Percentiles rank a stretch among this genome's conserved stretches.
Evolutionary conservation across 169 alveolate genomes (phyloP).

Genomic region (Plasmodium relictum): DNA sequence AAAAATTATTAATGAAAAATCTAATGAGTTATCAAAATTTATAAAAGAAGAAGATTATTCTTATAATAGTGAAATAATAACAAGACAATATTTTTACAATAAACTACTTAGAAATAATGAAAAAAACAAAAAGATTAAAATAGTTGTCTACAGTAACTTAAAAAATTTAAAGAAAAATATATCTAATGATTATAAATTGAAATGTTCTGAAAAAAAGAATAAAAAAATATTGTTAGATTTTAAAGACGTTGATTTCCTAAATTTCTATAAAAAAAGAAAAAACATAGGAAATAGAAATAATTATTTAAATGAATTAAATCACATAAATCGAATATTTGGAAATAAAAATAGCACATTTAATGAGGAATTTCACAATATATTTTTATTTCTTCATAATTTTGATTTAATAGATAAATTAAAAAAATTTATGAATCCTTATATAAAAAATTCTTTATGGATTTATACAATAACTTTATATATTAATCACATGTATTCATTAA

Average conservation of each 20-base stretch:
- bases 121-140: neutral
- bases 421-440: constrained; percentile 46
- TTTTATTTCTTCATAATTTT: constrained; percentile 17
- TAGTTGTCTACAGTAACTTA: neutral
- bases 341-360: constrained; percentile 9
- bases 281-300: constrained; percentile 58
- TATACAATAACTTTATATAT: constrained; percentile 39
- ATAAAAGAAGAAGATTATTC: neutral
- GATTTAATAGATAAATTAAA: constrained; percentile 24
- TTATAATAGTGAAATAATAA: neutral
- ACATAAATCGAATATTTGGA: constrained; percentile 71
- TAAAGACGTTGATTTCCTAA: constrained; percentile 17
- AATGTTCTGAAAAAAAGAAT: neutral
- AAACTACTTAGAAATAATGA: neutral
- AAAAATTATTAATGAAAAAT: neutral
- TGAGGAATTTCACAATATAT: constrained; percentile 9
- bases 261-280: constrained; percentile 47
- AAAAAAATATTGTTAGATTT: constrained; percentile 34
- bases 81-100: neutral
- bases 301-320: constrained; percentile 49
- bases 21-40: neutral
- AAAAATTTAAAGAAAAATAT: neutral
- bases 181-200: neutral
- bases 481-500: constrained; percentile 24
- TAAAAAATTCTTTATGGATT: constrained; percentile 60